Evolutionary conservation across 257 asterid genomes (phyloP), one percentile per base, ranked within the genome.

Genomic region (Paulownia fortunei): DNA sequence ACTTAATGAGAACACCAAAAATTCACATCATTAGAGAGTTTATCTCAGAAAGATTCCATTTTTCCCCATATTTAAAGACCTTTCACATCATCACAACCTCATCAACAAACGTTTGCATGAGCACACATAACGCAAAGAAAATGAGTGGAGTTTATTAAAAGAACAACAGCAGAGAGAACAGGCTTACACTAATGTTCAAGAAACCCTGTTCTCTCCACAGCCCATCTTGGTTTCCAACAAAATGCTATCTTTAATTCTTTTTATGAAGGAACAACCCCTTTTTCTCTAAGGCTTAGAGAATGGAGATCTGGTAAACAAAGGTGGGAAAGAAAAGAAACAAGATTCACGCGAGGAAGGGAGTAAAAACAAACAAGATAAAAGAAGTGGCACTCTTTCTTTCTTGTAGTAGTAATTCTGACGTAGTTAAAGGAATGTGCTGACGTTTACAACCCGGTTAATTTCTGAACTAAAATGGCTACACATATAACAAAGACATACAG

Each of bases 121-220:
- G 34, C 62, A 61, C 46, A 70, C 11, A 80, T 7, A 41, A 39
- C 18, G 26, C 55, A 63, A 18, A 49, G n/a, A 49, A 70, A 54
- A n/a, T 36, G 9, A 18, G 37, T 41, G 7, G 4, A 79, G 8
- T 52, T 27, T 0, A 39, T 32, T 10, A 8, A 77, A 36, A 23
- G 51, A 5, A 6, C 15, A 1, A 39, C 5, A 23, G 39, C 30
- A 67, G 9, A 69, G 55, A 18, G 52, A 49, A 36, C 15, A 27
- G 52, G 21, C 83, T 78, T 76, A 80, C 84, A 76, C 62, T 70
- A 72, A 41, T 19, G 39, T 80, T 86, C 86, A 84, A 79, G 88
- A 82, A 79, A 78, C 74, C 77, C 62, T 63, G 76, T 72, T 82
- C 39, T 30, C 77, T 77, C 84, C 85, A 73, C 56, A 74, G 68